phyloP scores from a whole-genome alignment of 176 grass and related monocot species.

The Aegilops tauschii region DNA sequence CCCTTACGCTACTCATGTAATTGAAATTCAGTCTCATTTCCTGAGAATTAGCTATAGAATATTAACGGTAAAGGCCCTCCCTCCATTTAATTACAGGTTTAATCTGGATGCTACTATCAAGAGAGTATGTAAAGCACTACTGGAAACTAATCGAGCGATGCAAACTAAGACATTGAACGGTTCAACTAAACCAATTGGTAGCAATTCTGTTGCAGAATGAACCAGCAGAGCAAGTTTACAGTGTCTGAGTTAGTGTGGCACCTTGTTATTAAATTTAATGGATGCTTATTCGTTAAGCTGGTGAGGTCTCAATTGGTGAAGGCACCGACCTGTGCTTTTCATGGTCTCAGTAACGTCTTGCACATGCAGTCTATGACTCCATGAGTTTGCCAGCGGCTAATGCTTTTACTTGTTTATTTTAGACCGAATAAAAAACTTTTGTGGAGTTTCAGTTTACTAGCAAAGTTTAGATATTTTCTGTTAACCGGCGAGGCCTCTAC shows the following conservation, averaged over 20 bases:
- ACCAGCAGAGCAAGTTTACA: not conserved
- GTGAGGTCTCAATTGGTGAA: not conserved
- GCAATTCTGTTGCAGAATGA: not conserved
- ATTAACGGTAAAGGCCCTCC: not conserved
- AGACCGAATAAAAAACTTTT: not conserved
- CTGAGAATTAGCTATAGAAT: not conserved
- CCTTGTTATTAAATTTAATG: not conserved
- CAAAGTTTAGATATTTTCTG: not conserved
- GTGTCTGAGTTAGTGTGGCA: not conserved
- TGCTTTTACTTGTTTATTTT: slow-evolving; percentile 7
- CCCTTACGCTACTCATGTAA: not conserved
- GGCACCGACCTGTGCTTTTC: not conserved
- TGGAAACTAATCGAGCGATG: not conserved
- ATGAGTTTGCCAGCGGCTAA: not conserved
- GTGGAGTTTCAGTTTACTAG: not conserved
- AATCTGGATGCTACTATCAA: not conserved
- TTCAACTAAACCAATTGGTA: not conserved
- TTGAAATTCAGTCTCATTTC: not conserved
- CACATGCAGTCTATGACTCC: not conserved
- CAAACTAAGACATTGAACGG: not conserved
- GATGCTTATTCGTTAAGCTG: not conserved
- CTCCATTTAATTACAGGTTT: not conserved
- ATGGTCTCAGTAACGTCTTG: not conserved
- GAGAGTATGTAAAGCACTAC: not conserved
- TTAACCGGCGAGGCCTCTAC: not conserved